A percentile compares a stretch with the other conserved stretches of the same genome.
phyloP scores from a whole-genome alignment of 2,329 filamentous ascomycete genomes.

The Aaosphaeria pasadenensis region DNA sequence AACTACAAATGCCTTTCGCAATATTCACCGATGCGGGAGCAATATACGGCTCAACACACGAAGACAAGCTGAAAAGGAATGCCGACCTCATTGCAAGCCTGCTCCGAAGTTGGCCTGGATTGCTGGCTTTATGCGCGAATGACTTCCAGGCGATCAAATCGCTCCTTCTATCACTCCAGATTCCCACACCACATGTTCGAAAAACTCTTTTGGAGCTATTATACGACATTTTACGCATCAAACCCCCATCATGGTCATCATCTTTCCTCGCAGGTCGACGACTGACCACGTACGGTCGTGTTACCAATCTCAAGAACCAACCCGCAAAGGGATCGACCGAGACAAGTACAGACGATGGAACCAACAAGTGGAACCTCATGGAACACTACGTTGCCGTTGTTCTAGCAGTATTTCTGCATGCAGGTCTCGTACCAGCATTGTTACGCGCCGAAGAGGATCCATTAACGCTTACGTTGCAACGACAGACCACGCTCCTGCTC shows the following conservation, averaged over 20 bases:
- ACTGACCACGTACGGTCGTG: constrained; percentile 93
- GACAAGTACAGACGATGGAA: constrained; percentile 67
- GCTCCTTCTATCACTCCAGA: constrained; percentile 65
- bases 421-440: constrained; percentile 60
- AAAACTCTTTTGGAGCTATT: constrained; percentile 87
- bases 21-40: constrained; percentile 81
- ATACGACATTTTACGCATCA: constrained; percentile 82
- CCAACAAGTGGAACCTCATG: constrained; percentile 68
- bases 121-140: constrained; percentile 85
- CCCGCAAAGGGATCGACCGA: constrained; percentile 50
- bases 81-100: constrained; percentile 89
- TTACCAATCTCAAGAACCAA: constrained; percentile 73
- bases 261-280: constrained; percentile 90
- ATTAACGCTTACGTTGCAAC: constrained; percentile 67
- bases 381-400: constrained; percentile 92
- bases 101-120: constrained; percentile 88
- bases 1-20: constrained; percentile 81
- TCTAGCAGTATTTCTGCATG: constrained; percentile 78
- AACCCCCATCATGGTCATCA: constrained; percentile 89
- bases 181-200: constrained; percentile 54
- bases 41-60: constrained; percentile 50
- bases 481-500: constrained; percentile 86
- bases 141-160: constrained; percentile 82
- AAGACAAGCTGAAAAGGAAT: constrained; percentile 75
- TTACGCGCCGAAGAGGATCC: constrained; percentile 64